A percentile compares a stretch with the other conserved stretches of the same genome.
Conservation (phyloP, 768 basidiomycete genomes). For the Leccinum arenicola region DNA sequence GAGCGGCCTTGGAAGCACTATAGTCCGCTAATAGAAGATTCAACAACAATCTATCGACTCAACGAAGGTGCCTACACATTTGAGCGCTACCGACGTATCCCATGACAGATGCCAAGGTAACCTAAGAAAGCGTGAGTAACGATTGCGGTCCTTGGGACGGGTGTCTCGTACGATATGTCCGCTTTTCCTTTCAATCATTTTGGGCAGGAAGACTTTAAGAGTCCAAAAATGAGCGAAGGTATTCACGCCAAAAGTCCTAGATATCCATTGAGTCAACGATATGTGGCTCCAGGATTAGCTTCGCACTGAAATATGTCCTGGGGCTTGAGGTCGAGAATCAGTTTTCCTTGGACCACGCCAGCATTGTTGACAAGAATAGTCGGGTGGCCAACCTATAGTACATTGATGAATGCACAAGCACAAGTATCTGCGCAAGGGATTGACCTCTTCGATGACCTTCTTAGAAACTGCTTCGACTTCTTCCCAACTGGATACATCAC, state of each 20-base stretch:
- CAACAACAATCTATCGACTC: conserved; percentile 1
- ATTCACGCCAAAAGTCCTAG: conserved; percentile 88
- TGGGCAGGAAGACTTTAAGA: conserved; percentile 89
- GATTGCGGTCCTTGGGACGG: not conserved
- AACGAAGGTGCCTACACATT: conserved; percentile 54
- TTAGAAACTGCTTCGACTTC: conserved; percentile 77
- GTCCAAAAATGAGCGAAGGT: conserved; percentile 89
- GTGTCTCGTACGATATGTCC: conserved; percentile 79
- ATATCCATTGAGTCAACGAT: not conserved
- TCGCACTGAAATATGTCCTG: conserved; percentile 82
- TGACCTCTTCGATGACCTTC: conserved; percentile 74
- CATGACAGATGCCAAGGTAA: conserved; percentile 76
- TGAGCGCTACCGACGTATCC: conserved; percentile 70
- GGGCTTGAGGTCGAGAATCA: conserved; percentile 73
- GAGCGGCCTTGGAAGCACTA: conserved; percentile 89
- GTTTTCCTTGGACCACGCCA: conserved; percentile 88
- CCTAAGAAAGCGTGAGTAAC: conserved; percentile 38
- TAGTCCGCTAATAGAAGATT: conserved; percentile 68
- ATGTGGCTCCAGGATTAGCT: conserved; percentile 43
- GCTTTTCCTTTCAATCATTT: conserved; percentile 68
- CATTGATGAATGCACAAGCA: not conserved
- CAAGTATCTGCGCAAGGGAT: conserved; percentile 3
- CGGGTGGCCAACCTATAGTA: conserved; percentile 71
- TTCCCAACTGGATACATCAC: conserved; percentile 88
- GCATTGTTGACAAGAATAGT: conserved; percentile 95